Evolutionary conservation across 2,329 filamentous ascomycete species (phyloP).

Genomic region (Zasmidium cellare): DNA sequence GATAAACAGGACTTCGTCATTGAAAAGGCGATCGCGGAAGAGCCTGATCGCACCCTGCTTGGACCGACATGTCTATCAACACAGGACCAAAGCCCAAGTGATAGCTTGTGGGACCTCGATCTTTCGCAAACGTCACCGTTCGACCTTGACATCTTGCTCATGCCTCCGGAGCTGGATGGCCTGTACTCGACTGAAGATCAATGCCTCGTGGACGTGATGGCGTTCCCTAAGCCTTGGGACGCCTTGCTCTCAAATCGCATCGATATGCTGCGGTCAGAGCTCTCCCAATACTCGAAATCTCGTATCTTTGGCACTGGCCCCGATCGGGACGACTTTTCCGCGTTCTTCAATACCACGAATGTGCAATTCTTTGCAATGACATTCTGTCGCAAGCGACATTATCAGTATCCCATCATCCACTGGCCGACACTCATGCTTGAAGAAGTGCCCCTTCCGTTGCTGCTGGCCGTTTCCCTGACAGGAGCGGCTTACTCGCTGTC

Average conservation of each 20-base stretch:
- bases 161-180: not conserved
- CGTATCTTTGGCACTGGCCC: no score
- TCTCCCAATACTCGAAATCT: not conserved
- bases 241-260: not conserved
- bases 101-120: not conserved
- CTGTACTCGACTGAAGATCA: not conserved
- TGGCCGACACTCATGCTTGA: slow-evolving; percentile 6
- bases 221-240: not conserved
- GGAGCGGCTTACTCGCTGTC: slow-evolving; percentile 6
- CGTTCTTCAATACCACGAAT: slow-evolving; percentile 1
- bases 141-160: not conserved
- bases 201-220: not conserved
- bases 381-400: slow-evolving; percentile 12
- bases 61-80: not conserved
- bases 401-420: slow-evolving; percentile 13
- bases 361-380: slow-evolving; percentile 1
- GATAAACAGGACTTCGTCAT: slow-evolving; percentile 11
- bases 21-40: slow-evolving; percentile 2
- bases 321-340: not conserved
- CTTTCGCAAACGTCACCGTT: not conserved
- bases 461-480: slow-evolving; percentile 8
- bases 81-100: not conserved
- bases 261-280: not conserved
- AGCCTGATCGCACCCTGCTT: slow-evolving; percentile 2
- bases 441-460: slow-evolving; percentile 2